Evolutionary conservation across 2,329 filamentous ascomycete genomes (phyloP).

Genomic region (Aspergillus phoenicis): DNA sequence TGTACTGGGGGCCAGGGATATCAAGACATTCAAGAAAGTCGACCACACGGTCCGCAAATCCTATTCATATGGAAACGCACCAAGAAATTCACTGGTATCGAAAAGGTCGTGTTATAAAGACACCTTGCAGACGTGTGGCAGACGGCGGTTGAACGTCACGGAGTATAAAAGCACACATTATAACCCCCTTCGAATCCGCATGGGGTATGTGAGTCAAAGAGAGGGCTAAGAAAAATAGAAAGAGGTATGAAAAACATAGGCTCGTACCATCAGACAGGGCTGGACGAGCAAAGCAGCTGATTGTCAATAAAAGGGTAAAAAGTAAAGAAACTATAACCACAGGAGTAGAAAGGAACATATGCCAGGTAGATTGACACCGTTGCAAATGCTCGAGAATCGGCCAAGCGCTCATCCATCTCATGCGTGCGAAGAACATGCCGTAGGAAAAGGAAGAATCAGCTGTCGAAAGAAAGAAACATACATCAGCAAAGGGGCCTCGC

Average conservation of each 20-base stretch:
- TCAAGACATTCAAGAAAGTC: not conserved
- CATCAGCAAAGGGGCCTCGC: conserved; percentile 31
- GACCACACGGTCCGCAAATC: not conserved
- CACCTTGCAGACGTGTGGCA: not conserved
- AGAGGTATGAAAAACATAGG: conserved; percentile 6
- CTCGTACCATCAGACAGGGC: not conserved
- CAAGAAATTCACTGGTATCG: conserved; percentile 3
- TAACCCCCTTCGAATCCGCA: not conserved
- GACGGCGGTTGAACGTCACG: not conserved
- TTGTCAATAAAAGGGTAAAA: conserved; percentile 13
- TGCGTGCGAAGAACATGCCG: conserved; percentile 34
- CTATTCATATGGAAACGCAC: not conserved
- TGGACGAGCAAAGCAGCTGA: conserved; percentile 6
- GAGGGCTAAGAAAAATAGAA: not conserved
- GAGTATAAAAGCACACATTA: conserved; percentile 6
- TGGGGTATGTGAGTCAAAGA: conserved; percentile 4
- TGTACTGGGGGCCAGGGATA: not conserved
- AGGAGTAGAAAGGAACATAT: conserved; percentile 36
- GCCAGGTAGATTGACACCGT: conserved; percentile 37
- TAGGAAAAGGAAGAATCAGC: conserved; percentile 23
- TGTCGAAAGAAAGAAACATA: conserved; percentile 31
- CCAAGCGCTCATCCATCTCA: conserved; percentile 42
- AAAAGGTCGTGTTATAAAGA: conserved; percentile 1
- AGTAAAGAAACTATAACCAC: conserved; percentile 33
- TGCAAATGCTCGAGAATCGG: conserved; percentile 42